Evolutionary conservation across 1,284 basidiomycete species (phyloP).

Genomic region (Puccinia hordei): DNA sequence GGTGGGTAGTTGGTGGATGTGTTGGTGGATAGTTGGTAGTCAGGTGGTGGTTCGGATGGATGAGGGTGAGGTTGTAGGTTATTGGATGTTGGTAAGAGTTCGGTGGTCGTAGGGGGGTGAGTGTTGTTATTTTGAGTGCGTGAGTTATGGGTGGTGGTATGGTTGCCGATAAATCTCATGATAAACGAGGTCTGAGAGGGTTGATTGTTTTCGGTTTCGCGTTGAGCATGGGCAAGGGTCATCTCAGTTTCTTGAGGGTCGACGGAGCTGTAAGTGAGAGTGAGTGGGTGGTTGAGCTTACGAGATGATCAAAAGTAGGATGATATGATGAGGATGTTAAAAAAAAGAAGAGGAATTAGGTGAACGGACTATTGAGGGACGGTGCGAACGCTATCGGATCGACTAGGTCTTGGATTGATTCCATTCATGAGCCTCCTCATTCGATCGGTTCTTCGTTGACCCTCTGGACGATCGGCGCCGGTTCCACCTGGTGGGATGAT

Average conservation of each 20-base stretch:
- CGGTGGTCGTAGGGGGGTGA: neutral
- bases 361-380: slow-evolving; percentile 38
- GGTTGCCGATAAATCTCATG: slow-evolving; percentile 15
- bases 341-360: neutral
- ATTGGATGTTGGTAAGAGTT: neutral
- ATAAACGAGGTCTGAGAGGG: neutral
- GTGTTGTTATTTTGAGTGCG: neutral
- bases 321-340: neutral
- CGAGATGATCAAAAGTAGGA: no score
- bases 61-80: neutral
- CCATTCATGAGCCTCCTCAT: slow-evolving; percentile 29
- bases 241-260: slow-evolving; percentile 21
- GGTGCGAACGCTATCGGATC: slow-evolving; percentile 35
- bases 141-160: slow-evolving; percentile 1
- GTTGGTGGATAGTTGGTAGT: neutral
- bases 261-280: slow-evolving; percentile 20
- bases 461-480: slow-evolving; percentile 26
- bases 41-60: neutral
- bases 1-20: neutral
- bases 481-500: slow-evolving; percentile 28
- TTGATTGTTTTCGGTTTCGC: neutral
- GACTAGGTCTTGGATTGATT: neutral
- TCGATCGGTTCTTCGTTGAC: slow-evolving; percentile 17
- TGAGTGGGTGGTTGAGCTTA: no score
- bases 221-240: slow-evolving; percentile 3